These are phyloP conservation scores for Ceratocystis smalleyi DNA, from an alignment of 2,329 filamentous ascomycete species.

Conservation along the genomic window DNA sequence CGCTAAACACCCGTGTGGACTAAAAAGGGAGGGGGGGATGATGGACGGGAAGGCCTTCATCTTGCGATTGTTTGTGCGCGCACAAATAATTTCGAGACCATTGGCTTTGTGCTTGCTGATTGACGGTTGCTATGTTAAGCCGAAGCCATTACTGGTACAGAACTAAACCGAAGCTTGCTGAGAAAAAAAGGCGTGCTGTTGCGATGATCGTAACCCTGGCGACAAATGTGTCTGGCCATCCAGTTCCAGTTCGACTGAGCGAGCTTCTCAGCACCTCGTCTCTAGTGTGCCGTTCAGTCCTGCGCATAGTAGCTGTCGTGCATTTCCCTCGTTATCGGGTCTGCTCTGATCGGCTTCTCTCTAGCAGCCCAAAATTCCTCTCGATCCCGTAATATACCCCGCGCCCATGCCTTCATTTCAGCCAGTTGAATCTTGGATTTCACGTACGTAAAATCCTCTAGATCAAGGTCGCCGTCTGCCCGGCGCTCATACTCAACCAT, in stretches of 20 bases:
- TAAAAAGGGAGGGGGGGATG: neutral
- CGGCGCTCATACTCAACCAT: constrained; percentile 91
- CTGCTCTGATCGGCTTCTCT: constrained; percentile 17
- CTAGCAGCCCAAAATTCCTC: constrained; percentile 51
- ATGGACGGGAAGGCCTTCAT: neutral
- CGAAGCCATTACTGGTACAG: too few relatives aligned
- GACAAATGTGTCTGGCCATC: neutral
- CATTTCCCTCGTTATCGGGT: constrained; percentile 27
- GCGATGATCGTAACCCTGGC: neutral
- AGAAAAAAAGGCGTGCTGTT: neutral
- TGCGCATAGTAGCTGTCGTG: constrained; percentile 26
- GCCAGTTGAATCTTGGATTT: constrained; percentile 54
- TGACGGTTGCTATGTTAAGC: neutral
- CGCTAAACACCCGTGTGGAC: neutral
- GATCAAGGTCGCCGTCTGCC: constrained; percentile 48
- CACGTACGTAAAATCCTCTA: constrained; percentile 78
- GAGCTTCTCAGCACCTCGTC: neutral
- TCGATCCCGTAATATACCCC: constrained; percentile 61
- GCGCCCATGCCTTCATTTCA: constrained; percentile 68
- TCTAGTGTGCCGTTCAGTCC: neutral
- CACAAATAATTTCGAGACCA: neutral
- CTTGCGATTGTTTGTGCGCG: neutral
- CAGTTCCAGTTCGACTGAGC: neutral
- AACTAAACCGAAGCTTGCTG: neutral
- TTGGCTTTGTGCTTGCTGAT: neutral